These are phyloP conservation scores for Exidia glandulosa DNA, from an alignment of 768 basidiomycete genomes.

Conservation along the genomic window DNA sequence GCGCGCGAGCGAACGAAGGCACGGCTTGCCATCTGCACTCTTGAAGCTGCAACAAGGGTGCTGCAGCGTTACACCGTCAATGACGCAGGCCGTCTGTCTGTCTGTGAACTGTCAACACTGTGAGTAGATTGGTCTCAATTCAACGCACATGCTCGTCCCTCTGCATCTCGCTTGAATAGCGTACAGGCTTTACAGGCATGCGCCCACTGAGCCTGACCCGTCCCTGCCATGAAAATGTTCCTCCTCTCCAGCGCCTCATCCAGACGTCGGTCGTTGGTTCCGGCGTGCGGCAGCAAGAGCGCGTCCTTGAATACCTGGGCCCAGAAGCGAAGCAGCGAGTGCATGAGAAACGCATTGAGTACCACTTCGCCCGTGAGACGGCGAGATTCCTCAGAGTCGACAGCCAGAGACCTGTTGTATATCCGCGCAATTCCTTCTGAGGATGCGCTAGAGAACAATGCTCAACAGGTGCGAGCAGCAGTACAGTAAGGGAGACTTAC, in stretches of 20 bases:
- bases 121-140: background rate
- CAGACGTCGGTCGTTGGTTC: background rate
- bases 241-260: background rate
- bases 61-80: slow-evolving; percentile 18
- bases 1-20: slow-evolving; percentile 4
- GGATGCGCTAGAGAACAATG: background rate
- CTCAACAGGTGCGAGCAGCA: too few species aligned
- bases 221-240: background rate
- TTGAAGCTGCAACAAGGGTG: slow-evolving; percentile 14
- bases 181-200: slow-evolving; percentile 4
- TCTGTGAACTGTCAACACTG: background rate
- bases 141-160: background rate
- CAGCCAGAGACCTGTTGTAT: background rate
- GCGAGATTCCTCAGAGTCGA: background rate
- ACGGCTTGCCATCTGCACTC: slow-evolving; percentile 1
- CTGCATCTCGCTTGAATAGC: background rate
- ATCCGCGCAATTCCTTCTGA: background rate
- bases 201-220: slow-evolving; percentile 1
- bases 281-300: background rate
- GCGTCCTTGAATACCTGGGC: background rate
- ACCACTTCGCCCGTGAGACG: background rate
- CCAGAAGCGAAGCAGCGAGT: background rate
- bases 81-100: slow-evolving; percentile 3
- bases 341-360: background rate
- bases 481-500: background rate